Evolutionary conservation across 2,329 filamentous ascomycete species (phyloP), one percentile per base, ranked within the genome.

Genomic region (Sporothrix dimorphospora): DNA sequence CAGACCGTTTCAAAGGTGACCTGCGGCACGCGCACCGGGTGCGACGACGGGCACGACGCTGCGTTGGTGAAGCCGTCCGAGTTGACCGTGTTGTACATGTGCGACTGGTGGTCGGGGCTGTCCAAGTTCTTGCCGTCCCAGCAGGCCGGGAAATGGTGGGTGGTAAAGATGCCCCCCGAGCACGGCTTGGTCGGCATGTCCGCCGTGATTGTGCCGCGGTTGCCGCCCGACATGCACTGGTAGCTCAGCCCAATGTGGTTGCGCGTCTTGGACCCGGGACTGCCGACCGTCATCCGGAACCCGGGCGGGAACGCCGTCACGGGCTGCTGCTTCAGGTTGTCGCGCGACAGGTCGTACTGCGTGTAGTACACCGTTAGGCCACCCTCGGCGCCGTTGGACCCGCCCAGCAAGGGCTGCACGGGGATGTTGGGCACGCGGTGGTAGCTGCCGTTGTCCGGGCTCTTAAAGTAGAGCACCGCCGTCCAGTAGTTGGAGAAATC

Each of bases 71-170:
- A 77, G 38, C 75, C 75, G 24, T 77, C 76, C 63, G 30, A 72
- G 21, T 21, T 73, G 70, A 77, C 69, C 75, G 73, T 74, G 70
- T 76, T 75, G 72, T 76, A 76, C 74, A 76, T 72, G 47, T 76
- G 75, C 24, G 73, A 74, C 72, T 80, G 74, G 79, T 87, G 85
- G 77, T 87, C 82, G 0, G 80, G 73, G 3, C 81, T 79, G 77
- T 87, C 85, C 68, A 85, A 75, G 75, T 86, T 81, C 61, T 81
- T 80, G 61, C 86, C 87, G 73, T 88, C 81, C 86, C 87, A 88
- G 81, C 86, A 88, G 12, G 80, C 69, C 8, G 75, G 75, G 72
- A 76, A 76, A 67, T 76, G 75, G 70, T 76, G 75, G 5, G 74
- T 75, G 12, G 74, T 75, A 34, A 76, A 76, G 66, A 76, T 75